Evolutionary conservation across 768 basidiomycete species (phyloP).

Genomic region (Xerocomellus intermedius): DNA sequence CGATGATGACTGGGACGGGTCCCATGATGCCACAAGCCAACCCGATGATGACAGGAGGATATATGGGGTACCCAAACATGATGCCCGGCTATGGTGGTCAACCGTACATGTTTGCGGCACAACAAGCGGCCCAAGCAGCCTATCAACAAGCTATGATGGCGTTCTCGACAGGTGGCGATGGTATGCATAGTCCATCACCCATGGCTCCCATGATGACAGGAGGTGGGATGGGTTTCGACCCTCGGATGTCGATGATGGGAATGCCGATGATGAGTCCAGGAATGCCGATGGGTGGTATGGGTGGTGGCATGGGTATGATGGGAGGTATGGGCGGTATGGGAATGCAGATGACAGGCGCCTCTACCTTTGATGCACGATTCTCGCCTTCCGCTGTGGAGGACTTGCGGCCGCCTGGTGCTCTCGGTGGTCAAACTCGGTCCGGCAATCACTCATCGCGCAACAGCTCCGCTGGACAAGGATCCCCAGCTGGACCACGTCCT

Average conservation of each 20-base stretch:
- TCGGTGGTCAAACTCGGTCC: constrained; percentile 27
- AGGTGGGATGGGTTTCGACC: constrained; percentile 57
- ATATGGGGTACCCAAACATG: constrained; percentile 40
- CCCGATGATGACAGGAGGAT: constrained; percentile 54
- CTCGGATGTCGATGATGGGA: constrained; percentile 81
- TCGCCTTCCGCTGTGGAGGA: constrained; percentile 37
- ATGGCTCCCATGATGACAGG: constrained; percentile 61
- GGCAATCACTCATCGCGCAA: constrained; percentile 42
- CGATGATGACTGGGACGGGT: constrained; percentile 55
- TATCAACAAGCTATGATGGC: constrained; percentile 90
- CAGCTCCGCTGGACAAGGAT: constrained; percentile 53
- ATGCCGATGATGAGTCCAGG: constrained; percentile 64
- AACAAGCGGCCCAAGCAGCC: constrained; percentile 76
- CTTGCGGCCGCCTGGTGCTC: constrained; percentile 28
- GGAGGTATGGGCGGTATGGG: constrained; percentile 42
- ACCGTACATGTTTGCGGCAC: constrained; percentile 84
- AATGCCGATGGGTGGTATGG: constrained; percentile 41
- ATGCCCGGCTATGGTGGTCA: constrained; percentile 52
- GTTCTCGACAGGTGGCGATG: constrained; percentile 71
- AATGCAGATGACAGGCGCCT: constrained; percentile 64
- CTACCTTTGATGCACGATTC: constrained; percentile 58
- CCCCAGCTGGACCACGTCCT: constrained; percentile 43
- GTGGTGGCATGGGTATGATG: constrained; percentile 44
- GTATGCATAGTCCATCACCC: constrained; percentile 36
- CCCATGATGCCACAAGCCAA: constrained; percentile 50